phyloP scores from a whole-genome alignment of 2,329 filamentous ascomycete genomes.

The Beauveria sp. region DNA sequence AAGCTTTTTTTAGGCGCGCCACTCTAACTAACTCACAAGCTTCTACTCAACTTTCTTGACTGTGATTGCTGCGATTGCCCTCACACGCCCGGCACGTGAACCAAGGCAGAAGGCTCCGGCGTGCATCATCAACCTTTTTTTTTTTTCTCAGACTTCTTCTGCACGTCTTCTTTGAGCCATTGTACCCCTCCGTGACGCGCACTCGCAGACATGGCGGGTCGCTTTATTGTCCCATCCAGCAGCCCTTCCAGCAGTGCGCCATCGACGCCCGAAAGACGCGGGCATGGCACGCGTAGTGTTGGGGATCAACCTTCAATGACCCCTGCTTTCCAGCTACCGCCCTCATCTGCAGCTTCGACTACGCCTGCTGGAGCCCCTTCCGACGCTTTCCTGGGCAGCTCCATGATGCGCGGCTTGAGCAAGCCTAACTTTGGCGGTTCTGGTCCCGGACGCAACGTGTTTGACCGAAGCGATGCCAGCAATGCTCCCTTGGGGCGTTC shows the following conservation, averaged over 20 bases:
- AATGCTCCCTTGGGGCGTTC: conserved; percentile 42
- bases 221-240: conserved; percentile 36
- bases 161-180: background rate
- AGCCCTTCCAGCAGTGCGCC: conserved; percentile 36
- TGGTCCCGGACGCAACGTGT: conserved; percentile 28
- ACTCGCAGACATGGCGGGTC: conserved; percentile 29
- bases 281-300: conserved; percentile 30
- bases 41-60: background rate
- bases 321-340: conserved; percentile 43
- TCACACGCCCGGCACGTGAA: conserved; percentile 6
- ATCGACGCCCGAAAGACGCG: conserved; percentile 40
- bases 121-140: background rate
- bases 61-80: background rate
- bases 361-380: conserved; percentile 50
- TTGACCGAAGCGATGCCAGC: conserved; percentile 27
- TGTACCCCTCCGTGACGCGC: background rate
- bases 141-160: background rate
- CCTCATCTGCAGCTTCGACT: conserved; percentile 46
- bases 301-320: conserved; percentile 44
- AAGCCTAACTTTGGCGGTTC: conserved; percentile 31
- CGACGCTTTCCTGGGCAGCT: conserved; percentile 47
- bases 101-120: background rate
- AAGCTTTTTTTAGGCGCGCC: conserved; percentile 2
- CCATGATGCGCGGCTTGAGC: conserved; percentile 38
- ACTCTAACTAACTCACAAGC: background rate